phyloP scores from a whole-genome alignment of 139 green algal species.

The Volvox reticuliferus region DNA sequence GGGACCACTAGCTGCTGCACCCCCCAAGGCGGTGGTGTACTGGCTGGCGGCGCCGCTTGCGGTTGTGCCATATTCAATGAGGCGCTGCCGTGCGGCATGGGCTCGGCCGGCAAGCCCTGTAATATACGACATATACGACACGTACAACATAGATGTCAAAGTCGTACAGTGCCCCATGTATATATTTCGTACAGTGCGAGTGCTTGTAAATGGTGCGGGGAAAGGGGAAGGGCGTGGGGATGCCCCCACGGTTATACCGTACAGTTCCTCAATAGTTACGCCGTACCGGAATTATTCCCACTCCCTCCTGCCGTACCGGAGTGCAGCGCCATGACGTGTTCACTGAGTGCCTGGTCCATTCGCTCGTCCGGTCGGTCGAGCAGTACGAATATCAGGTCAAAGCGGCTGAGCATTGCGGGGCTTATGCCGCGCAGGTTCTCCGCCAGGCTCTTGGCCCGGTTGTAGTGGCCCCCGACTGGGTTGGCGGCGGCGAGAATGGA shows the following conservation, averaged over 20 bases:
- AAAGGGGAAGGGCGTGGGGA: too few species aligned
- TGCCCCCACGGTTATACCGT: too few species aligned
- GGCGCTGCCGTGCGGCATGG: slow-evolving; percentile 53
- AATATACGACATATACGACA: background rate
- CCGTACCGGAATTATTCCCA: background rate
- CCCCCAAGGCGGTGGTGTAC: background rate
- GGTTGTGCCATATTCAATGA: slow-evolving; percentile 56
- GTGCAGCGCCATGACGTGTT: slow-evolving; percentile 93
- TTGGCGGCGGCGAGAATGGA: slow-evolving; percentile 95
- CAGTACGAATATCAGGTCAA: slow-evolving; percentile 97
- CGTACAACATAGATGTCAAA: too few species aligned
- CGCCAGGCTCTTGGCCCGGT: slow-evolving; percentile 68
- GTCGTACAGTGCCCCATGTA: too few species aligned
- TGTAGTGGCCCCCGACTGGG: slow-evolving; percentile 87
- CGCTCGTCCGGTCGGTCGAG: slow-evolving; percentile 87
- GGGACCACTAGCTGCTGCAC: too few species aligned
- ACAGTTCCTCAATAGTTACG: too few species aligned
- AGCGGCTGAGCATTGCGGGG: slow-evolving; percentile 83
- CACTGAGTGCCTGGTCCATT: slow-evolving; percentile 83
- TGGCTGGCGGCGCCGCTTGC: background rate
- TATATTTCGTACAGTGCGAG: too few species aligned
- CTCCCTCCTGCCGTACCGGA: slow-evolving; percentile 59
- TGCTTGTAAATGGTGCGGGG: too few species aligned
- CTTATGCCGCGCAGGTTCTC: slow-evolving; percentile 55
- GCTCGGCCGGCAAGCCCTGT: slow-evolving; percentile 59